Evolutionary conservation across 345 rosid species (phyloP).

Genomic region (Raphanus raphanistrum): DNA sequence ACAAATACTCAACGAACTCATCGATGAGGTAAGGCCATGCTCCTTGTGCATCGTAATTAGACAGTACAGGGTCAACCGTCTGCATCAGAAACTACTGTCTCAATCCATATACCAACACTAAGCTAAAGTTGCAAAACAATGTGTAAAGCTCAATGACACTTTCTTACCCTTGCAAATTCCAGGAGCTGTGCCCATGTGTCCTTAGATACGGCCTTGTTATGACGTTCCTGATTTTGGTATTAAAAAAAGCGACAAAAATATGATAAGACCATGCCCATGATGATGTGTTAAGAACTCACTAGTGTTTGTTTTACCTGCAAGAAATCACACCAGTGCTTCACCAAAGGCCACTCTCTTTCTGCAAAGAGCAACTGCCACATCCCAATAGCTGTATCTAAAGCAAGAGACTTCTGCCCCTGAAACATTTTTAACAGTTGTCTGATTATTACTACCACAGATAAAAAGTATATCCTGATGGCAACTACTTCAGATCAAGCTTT

Average conservation of each 20-base stretch:
- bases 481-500: background rate
- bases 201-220: conserved; percentile 93
- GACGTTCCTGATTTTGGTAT: conserved; percentile 68
- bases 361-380: conserved; percentile 99
- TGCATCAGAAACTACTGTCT: conserved; percentile 36
- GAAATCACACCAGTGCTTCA: conserved; percentile 96
- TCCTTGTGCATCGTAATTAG: conserved; percentile 88
- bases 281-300: background rate
- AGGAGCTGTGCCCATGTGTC: conserved; percentile 95
- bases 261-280: background rate
- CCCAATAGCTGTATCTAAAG: conserved; percentile 94
- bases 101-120: conserved; percentile 14
- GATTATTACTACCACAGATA: background rate
- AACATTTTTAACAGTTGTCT: background rate
- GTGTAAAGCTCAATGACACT: conserved; percentile 2
- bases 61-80: conserved; percentile 62
- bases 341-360: conserved; percentile 89
- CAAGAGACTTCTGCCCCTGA: conserved; percentile 97
- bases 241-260: conserved; percentile 20
- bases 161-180: conserved; percentile 86
- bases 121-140: conserved; percentile 1
- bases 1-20: conserved; percentile 91
- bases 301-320: conserved; percentile 60
- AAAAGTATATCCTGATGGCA: background rate
- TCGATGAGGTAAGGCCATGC: conserved; percentile 99